phyloP scores from a whole-genome alignment of 2,329 filamentous ascomycete genomes.

The Cytospora leucostoma region DNA sequence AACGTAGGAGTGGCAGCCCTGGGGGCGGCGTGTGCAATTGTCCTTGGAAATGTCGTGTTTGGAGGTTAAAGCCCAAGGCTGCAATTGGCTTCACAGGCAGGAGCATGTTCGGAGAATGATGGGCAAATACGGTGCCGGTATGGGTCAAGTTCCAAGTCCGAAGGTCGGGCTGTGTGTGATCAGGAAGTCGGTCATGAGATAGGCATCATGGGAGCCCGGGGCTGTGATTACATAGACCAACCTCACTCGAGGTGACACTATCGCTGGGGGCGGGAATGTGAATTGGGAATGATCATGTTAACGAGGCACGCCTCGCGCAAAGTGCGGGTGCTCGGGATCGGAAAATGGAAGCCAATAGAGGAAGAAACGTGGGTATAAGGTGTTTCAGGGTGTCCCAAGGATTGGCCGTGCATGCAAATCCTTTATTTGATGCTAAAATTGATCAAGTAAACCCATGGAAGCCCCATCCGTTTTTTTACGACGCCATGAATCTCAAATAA shows the following conservation, averaged over 20 bases:
- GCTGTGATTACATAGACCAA: constrained; percentile 24
- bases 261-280: constrained; percentile 17
- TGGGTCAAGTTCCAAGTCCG: not conserved
- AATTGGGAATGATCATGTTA: constrained; percentile 5
- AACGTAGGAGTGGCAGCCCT: not conserved
- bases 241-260: constrained; percentile 20
- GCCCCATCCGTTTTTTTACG: constrained; percentile 21
- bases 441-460: constrained; percentile 17
- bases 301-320: not conserved
- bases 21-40: not conserved
- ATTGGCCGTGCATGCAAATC: constrained; percentile 23
- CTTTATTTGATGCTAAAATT: constrained; percentile 25
- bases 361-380: not conserved
- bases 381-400: not conserved
- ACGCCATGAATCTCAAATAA: constrained; percentile 25
- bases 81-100: not conserved
- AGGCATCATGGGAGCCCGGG: constrained; percentile 16
- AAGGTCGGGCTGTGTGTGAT: not conserved
- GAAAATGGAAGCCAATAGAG: not conserved
- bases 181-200: not conserved
- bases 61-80: not conserved
- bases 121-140: not conserved
- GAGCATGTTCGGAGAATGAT: too few relatives aligned
- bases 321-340: not conserved
- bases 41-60: constrained; percentile 3